Evolutionary conservation across 352 stramenopile species (phyloP).

Genomic region (Phytophthora cryptogea): DNA sequence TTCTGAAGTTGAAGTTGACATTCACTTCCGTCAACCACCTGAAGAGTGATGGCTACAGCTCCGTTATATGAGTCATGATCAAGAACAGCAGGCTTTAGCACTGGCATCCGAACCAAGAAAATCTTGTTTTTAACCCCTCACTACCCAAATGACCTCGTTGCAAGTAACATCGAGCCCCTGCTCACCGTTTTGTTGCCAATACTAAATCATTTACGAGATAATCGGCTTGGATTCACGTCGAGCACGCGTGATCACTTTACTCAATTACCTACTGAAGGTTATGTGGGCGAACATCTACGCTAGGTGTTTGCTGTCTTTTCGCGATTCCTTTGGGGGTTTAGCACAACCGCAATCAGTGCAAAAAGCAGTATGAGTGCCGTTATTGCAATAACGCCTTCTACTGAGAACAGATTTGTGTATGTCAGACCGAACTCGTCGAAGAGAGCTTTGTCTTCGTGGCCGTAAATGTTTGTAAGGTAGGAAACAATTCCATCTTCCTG

Average conservation of each 20-base stretch:
- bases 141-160: too few species aligned
- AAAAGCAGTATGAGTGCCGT: slow-evolving; percentile 27
- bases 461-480: slow-evolving; percentile 24
- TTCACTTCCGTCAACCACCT: too few species aligned
- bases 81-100: too few species aligned
- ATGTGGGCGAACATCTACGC: too few species aligned
- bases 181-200: too few species aligned
- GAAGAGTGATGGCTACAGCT: too few species aligned
- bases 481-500: slow-evolving; percentile 28
- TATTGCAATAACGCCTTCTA: slow-evolving; percentile 38
- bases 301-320: slow-evolving; percentile 17
- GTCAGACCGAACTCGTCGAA: slow-evolving; percentile 36
- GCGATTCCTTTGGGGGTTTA: slow-evolving; percentile 27
- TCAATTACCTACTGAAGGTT: slow-evolving; percentile 1
- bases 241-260: neutral
- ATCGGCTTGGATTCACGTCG: too few species aligned
- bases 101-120: too few species aligned
- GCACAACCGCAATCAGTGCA: slow-evolving; percentile 15
- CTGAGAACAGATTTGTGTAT: slow-evolving; percentile 24
- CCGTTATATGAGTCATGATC: too few species aligned
- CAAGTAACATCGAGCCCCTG: too few species aligned
- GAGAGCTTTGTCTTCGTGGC: slow-evolving; percentile 20
- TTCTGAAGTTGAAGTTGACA: slow-evolving; percentile 4
- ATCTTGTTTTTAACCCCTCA: too few species aligned
- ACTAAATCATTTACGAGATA: too few species aligned